Base-by-base conservation (phyloP, 345 rosid species). In the Aquilaria yunnanensis region DNA sequence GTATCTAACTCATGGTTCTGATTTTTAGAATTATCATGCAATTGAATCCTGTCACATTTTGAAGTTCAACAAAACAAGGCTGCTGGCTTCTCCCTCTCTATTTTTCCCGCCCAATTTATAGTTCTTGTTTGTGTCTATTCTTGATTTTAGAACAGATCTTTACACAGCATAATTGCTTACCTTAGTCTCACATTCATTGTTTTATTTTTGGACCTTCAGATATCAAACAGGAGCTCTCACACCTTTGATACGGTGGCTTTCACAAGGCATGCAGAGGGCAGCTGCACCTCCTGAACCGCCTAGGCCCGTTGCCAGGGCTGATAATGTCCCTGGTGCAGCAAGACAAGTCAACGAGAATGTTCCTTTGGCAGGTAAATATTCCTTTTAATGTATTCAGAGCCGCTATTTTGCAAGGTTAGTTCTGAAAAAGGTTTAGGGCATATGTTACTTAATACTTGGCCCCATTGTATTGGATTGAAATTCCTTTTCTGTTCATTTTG, bases 211-310 rank as follows among this genome's bases (percentile, higher is more conserved):
- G 43, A 37, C 43, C 51, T 75, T 74, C 81, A 95, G 99, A 66
- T 91, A 95, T 75, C 97, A 91, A 78, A 91, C 98, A 50, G 99
- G 97, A 67, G 99, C 96, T 62, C 90, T 95, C 34, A 77, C 99
- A 51, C 98, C 99, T 1, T 74, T 95, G 67, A 73, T 91, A 32
- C 79, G 86, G 65, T 83, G 97, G 99, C 93, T 95, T 53, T 87
- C 97, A 13, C 97, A 89, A 74, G 90, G 96, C 64, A 95, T 91
- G 99, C 96, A 85, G 59, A 95, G 99, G 76, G 98, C 96, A 23
- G 99, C 96, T 53, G 85, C 84, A 13, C 96, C 96, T 70, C 96
- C 97, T 63, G 83, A 52, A 52, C 92, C 79, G 54, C 89, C 84
- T 0, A 78, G 88, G 77, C 87, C 96, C 43, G 93, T 83, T 71